phyloP scores from a whole-genome alignment of 805 yeast species.

The Saccharomycopsis synnaedendra region DNA sequence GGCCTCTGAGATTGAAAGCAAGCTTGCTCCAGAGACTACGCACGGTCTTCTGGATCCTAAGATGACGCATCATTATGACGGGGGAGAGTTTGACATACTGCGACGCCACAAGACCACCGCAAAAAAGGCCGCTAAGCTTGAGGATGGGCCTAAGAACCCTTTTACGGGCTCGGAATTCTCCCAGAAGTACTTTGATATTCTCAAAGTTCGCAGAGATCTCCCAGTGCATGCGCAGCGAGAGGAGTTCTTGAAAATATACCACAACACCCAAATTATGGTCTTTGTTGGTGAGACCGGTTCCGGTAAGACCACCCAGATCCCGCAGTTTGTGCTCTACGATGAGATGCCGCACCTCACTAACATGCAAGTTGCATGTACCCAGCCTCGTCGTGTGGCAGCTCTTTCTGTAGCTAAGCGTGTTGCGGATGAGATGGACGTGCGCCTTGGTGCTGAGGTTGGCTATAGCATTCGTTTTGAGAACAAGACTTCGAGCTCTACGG shows the following conservation, averaged over 20 bases:
- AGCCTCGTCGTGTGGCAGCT: conserved; percentile 97
- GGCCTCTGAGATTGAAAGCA: conserved; percentile 21
- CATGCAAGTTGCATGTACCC: conserved; percentile 59
- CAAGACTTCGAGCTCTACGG: conserved; percentile 67
- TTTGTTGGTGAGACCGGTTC: conserved; percentile 99
- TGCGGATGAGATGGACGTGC: conserved; percentile 94
- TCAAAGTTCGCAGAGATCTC: conserved; percentile 68
- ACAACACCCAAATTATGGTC: conserved; percentile 86
- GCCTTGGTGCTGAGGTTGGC: conserved; percentile 90
- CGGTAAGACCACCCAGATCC: conserved; percentile 97
- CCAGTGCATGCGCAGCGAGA: conserved; percentile 93
- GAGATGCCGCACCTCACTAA: conserved; percentile 84
- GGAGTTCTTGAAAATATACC: conserved; percentile 78
- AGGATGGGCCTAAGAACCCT: conserved; percentile 54
- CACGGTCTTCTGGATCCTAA: background rate
- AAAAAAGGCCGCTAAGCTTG: conserved; percentile 45
- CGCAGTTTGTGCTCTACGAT: conserved; percentile 70
- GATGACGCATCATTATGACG: conserved; percentile 7
- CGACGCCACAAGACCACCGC: conserved; percentile 58
- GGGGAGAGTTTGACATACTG: conserved; percentile 31
- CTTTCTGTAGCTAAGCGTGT: conserved; percentile 98
- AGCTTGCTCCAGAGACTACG: conserved; percentile 5
- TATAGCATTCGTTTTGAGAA: conserved; percentile 91
- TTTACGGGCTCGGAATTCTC: conserved; percentile 62
- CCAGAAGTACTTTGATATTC: conserved; percentile 63